Percentiles rank a stretch among this genome's conserved stretches.
These are phyloP conservation scores for Botryotinia narcissicola DNA, from an alignment of 2,329 filamentous ascomycete genomes.

Conservation along the genomic window DNA sequence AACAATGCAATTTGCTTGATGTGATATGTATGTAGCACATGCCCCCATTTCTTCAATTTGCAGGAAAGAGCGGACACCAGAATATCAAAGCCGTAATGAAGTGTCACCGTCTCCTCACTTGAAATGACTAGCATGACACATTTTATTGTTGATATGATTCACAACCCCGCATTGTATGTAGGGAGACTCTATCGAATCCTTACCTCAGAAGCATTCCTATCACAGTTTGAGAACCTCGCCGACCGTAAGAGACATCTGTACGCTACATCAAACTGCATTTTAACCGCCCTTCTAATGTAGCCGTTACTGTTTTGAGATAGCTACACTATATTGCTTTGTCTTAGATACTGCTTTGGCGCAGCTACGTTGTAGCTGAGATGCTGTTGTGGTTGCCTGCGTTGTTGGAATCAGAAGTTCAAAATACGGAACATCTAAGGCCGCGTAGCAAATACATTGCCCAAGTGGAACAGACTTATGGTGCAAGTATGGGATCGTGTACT, in stretches of 20 bases:
- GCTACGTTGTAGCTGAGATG: neutral
- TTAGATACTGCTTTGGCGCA: neutral
- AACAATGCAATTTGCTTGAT: neutral
- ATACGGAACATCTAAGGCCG: neutral
- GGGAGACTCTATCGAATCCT: neutral
- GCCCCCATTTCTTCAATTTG: neutral
- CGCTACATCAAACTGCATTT: too few relatives aligned
- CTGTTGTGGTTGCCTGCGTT: too few relatives aligned
- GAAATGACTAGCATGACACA: too few relatives aligned
- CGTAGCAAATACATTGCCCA: neutral
- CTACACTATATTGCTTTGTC: neutral
- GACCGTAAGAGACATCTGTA: neutral
- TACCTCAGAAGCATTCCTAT: neutral
- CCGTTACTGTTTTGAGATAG: neutral
- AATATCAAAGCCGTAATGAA: conserved; percentile 1
- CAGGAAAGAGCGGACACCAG: neutral
- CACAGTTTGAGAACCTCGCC: neutral
- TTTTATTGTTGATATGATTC: neutral
- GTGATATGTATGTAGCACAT: neutral
- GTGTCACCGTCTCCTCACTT: neutral
- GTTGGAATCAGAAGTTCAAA: neutral
- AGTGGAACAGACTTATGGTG: neutral
- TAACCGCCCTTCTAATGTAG: neutral
- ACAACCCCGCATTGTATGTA: neutral
- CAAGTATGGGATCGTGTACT: neutral